Conservation (phyloP, 805 yeast species). For the Cyberlindnera lachancei region DNA sequence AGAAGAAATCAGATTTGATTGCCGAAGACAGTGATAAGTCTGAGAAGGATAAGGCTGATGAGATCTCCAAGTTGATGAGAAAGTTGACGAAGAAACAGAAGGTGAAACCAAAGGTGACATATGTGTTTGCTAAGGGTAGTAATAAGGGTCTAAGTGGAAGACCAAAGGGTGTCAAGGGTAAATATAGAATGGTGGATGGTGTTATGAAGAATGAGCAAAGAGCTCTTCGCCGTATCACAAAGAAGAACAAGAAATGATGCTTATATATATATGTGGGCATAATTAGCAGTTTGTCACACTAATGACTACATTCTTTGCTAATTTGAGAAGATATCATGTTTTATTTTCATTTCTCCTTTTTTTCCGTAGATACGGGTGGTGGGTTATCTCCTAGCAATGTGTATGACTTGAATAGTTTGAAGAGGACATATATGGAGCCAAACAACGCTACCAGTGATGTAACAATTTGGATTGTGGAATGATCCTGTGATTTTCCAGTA, state of each 20-base stretch:
- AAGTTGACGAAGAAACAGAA: conserved; percentile 67
- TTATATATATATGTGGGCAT: no score
- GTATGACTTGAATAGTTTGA: conserved; percentile 17
- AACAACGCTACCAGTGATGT: conserved; percentile 30
- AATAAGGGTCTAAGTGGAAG: conserved; percentile 88
- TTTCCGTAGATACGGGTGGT: background rate
- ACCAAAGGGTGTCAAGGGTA: conserved; percentile 95
- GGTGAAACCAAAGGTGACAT: conserved; percentile 73
- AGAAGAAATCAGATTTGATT: conserved; percentile 87
- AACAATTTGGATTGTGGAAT: conserved; percentile 23
- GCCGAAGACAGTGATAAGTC: conserved; percentile 82
- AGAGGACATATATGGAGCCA: conserved; percentile 28
- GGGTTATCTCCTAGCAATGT: no score
- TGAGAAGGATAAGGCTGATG: conserved; percentile 92
- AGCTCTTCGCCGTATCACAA: conserved; percentile 83
- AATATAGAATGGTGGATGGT: conserved; percentile 99
- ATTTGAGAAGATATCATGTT: background rate
- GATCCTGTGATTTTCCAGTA: conserved; percentile 28
- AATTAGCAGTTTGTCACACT: no score
- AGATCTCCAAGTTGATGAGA: conserved; percentile 78
- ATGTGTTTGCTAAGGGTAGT: conserved; percentile 80
- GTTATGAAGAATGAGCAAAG: conserved; percentile 95
- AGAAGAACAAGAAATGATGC: conserved; percentile 65
- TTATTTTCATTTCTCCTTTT: background rate
- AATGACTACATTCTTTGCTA: background rate